Percentiles rank a stretch among this genome's conserved stretches.
Evolutionary conservation across 139 green algal species (phyloP).

Genomic region (Marvania coccoides): DNA sequence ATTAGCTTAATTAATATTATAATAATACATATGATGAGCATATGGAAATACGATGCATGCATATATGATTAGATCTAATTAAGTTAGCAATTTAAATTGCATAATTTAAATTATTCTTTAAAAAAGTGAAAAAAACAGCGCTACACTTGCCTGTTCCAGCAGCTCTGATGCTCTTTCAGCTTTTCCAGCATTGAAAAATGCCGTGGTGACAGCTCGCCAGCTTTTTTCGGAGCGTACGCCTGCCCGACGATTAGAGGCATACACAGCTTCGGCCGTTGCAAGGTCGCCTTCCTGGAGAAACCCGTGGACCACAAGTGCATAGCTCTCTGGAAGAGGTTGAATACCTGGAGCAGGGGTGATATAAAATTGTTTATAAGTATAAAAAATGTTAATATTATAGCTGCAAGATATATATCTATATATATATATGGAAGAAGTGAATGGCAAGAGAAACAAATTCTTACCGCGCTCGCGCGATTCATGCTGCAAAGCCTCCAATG

Average conservation of each 20-base stretch:
- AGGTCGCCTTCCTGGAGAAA: constrained; percentile 1
- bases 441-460: not conserved
- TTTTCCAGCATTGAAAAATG: too few species aligned
- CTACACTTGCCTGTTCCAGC: not conserved
- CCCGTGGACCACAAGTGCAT: constrained; percentile 1
- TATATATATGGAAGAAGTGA: not conserved
- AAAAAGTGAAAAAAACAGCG: too few species aligned
- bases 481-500: not conserved
- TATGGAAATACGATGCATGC: too few species aligned
- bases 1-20: too few species aligned
- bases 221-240: not conserved
- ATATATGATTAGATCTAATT: too few species aligned
- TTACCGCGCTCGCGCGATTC: too few species aligned
- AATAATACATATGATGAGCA: too few species aligned
- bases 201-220: not conserved
- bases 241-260: constrained; percentile 6
- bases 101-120: too few species aligned
- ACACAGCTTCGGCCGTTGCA: constrained; percentile 4
- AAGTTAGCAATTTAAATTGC: too few species aligned
- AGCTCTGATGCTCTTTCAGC: not conserved
- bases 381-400: not conserved
- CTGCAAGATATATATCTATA: not conserved
- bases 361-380: too few species aligned
- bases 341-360: not conserved
- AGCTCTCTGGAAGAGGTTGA: constrained; percentile 3